Conservation (phyloP, 2,329 filamentous ascomycete genomes). For the Bipolaris oryzae region DNA sequence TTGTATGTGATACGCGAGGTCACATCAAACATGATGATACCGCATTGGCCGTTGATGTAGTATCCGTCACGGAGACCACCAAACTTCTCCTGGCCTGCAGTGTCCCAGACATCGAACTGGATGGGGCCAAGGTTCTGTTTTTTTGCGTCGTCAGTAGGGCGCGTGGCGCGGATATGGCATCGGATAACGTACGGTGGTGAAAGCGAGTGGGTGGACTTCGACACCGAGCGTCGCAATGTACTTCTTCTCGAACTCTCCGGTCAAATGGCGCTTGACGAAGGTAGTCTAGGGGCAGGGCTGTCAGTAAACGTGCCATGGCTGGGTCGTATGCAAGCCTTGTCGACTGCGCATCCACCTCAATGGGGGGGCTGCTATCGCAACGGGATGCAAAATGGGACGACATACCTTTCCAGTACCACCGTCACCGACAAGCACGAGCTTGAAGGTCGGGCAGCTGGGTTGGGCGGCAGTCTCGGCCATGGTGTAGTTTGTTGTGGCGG, state of each 20-base stretch:
- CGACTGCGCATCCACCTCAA: constrained; percentile 1
- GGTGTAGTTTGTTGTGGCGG: constrained; percentile 42
- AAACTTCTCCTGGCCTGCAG: constrained; percentile 98
- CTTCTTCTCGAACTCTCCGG: constrained; percentile 99
- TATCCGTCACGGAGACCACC: constrained; percentile 98
- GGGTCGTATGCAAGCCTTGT: neutral
- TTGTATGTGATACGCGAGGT: constrained; percentile 99
- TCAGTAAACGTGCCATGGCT: constrained; percentile 28
- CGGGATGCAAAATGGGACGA: neutral
- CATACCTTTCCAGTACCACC: constrained; percentile 99
- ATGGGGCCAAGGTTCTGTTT: constrained; percentile 86
- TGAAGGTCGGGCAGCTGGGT: constrained; percentile 79
- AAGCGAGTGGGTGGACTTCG: constrained; percentile 97
- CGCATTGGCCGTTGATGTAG: constrained; percentile 99
- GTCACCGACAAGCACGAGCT: constrained; percentile 99
- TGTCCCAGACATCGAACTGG: constrained; percentile 99
- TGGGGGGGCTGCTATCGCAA: neutral
- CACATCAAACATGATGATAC: constrained; percentile 99
- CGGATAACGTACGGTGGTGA: constrained; percentile 81
- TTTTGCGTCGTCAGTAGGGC: constrained; percentile 28
- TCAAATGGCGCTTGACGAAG: constrained; percentile 99
- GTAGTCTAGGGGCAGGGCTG: constrained; percentile 73
- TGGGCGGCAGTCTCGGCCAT: constrained; percentile 66
- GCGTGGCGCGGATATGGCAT: constrained; percentile 10
- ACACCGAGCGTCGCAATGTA: constrained; percentile 99